A percentile compares a stretch with the other conserved stretches of the same genome.
These are phyloP conservation scores for Acanthamoeba healyi DNA, from an alignment of 208 protist genomes.

Conservation along the genomic window DNA sequence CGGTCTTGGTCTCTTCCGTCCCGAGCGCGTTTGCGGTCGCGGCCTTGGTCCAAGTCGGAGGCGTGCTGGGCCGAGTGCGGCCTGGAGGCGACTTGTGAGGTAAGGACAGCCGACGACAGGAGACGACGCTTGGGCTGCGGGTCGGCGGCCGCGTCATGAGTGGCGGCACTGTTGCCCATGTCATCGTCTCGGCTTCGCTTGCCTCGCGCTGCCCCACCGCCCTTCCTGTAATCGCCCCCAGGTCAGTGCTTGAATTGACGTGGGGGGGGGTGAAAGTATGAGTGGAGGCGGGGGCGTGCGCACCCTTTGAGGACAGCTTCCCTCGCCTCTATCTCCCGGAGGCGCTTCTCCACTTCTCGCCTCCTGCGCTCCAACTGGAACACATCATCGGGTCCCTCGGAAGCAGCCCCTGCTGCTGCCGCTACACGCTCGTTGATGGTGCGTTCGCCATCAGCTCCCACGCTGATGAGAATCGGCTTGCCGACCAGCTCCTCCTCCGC, in stretches of 20 bases:
- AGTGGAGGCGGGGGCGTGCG: background rate
- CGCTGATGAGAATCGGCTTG: background rate
- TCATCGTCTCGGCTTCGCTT: background rate
- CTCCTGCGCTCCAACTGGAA: conserved; percentile 17
- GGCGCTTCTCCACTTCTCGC: background rate
- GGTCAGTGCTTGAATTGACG: background rate
- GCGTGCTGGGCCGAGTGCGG: background rate
- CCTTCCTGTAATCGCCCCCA: background rate
- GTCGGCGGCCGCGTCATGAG: background rate
- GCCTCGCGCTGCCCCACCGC: background rate
- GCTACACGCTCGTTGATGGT: background rate
- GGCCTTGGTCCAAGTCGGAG: background rate
- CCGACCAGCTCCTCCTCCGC: background rate
- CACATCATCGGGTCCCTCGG: background rate
- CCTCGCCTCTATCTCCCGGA: background rate
- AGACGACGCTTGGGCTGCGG: background rate
- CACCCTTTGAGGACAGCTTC: background rate
- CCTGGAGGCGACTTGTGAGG: background rate
- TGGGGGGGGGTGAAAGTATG: background rate
- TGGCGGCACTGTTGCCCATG: background rate
- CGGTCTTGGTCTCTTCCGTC: background rate
- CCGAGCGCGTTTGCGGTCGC: background rate
- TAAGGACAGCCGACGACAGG: background rate
- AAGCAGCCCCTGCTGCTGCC: background rate
- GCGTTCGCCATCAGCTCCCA: background rate